These are phyloP conservation scores for Steccherinum ochraceum DNA, from an alignment of 768 basidiomycete genomes.

Conservation along the genomic window DNA sequence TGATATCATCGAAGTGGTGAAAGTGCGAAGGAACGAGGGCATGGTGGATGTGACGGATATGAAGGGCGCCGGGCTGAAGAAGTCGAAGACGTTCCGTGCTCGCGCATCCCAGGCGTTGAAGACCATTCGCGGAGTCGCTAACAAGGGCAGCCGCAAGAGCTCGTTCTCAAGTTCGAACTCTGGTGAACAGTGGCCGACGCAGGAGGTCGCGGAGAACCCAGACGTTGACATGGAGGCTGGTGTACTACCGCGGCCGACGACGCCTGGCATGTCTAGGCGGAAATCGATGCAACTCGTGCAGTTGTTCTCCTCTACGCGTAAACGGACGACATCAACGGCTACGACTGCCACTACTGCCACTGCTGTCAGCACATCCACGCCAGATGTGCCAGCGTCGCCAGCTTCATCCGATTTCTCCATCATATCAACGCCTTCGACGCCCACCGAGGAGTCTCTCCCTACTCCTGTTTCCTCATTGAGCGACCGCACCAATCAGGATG, in stretches of 20 bases:
- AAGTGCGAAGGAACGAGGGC: constrained; percentile 26
- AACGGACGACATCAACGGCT: not conserved
- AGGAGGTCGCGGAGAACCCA: constrained; percentile 4
- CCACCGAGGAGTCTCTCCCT: no score
- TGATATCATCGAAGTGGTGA: constrained; percentile 30
- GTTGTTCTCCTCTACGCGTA: constrained; percentile 16
- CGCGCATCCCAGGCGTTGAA: constrained; percentile 28
- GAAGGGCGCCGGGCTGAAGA: constrained; percentile 18
- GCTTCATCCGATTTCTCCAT: not conserved
- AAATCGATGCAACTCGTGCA: constrained; percentile 19
- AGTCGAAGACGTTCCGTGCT: constrained; percentile 27
- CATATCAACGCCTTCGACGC: not conserved
- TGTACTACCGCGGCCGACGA: constrained; percentile 7
- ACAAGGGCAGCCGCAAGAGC: constrained; percentile 12
- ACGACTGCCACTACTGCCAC: constrained; percentile 1
- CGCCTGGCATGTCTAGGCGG: not conserved
- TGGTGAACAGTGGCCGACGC: constrained; percentile 4
- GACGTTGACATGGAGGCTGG: constrained; percentile 8
- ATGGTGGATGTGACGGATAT: constrained; percentile 18
- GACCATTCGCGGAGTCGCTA: constrained; percentile 30
- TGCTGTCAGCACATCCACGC: not conserved
- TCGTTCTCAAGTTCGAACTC: not conserved
- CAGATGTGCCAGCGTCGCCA: not conserved
- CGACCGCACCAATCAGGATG: not conserved
- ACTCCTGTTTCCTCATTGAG: not conserved